Percentiles rank a stretch among this genome's conserved stretches.
These are phyloP conservation scores for Colletotrichum spaethianum DNA, from an alignment of 2,329 filamentous ascomycete species.

Conservation along the genomic window DNA sequence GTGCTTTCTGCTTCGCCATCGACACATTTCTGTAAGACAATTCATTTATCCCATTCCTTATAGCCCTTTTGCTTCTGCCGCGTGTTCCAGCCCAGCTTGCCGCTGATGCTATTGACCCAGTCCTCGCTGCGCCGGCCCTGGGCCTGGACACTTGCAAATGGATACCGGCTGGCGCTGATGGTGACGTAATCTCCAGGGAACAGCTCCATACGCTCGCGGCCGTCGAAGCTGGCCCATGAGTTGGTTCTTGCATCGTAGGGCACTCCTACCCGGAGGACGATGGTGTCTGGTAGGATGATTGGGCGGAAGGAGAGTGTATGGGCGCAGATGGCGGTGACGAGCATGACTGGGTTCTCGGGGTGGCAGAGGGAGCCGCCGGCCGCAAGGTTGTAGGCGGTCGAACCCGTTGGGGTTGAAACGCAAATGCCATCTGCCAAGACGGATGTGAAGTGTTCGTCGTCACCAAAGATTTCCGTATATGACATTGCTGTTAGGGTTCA, in stretches of 20 bases:
- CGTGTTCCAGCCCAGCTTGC: constrained; percentile 87
- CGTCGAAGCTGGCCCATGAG: constrained; percentile 98
- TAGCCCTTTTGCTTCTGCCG: constrained; percentile 80
- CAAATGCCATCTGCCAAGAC: constrained; percentile 94
- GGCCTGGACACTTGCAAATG: constrained; percentile 83
- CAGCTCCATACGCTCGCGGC: constrained; percentile 87
- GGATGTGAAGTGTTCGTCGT: constrained; percentile 95
- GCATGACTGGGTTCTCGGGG: constrained; percentile 95
- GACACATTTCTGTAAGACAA: not conserved
- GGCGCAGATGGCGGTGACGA: constrained; percentile 93
- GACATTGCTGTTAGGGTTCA: constrained; percentile 78
- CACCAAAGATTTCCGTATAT: constrained; percentile 90
- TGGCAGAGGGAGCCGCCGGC: constrained; percentile 96
- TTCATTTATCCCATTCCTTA: constrained; percentile 60
- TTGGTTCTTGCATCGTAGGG: constrained; percentile 91
- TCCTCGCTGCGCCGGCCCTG: constrained; percentile 80
- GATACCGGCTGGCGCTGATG: constrained; percentile 84
- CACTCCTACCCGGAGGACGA: constrained; percentile 93
- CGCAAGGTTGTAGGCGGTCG: constrained; percentile 88
- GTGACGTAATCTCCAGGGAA: constrained; percentile 86
- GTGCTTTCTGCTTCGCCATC: not conserved
- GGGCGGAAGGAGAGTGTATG: constrained; percentile 96
- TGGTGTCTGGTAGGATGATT: constrained; percentile 97
- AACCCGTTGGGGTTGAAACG: constrained; percentile 94
- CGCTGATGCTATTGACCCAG: constrained; percentile 86